Evolutionary conservation across 2,329 filamentous ascomycete genomes (phyloP).

Genomic region (Triangularia verruculosa): DNA sequence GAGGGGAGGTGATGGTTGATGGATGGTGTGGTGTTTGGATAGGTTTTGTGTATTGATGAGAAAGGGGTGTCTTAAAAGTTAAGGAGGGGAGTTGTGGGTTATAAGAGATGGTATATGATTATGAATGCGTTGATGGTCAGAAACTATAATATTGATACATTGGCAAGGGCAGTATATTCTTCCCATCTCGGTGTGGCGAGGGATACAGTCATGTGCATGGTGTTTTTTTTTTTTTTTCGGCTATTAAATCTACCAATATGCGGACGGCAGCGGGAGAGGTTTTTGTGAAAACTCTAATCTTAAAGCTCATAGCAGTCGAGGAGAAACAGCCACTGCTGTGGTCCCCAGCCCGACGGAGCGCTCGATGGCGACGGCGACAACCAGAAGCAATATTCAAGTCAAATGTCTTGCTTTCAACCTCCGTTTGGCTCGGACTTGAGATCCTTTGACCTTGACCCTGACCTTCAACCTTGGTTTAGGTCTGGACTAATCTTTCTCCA

Average conservation of each 20-base stretch:
- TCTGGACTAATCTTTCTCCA: background rate
- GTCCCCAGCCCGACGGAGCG: background rate
- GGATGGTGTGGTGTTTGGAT: background rate
- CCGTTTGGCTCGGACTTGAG: background rate
- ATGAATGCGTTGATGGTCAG: too few species aligned
- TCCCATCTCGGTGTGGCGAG: too few species aligned
- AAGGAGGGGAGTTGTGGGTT: too few species aligned
- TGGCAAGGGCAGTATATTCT: too few species aligned
- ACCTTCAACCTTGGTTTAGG: background rate
- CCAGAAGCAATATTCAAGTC: background rate
- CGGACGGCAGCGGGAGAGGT: background rate
- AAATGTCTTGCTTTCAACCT: background rate
- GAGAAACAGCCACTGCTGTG: background rate
- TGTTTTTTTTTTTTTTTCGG: too few species aligned
- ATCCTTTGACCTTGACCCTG: background rate
- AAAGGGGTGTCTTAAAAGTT: too few species aligned
- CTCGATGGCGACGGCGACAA: background rate
- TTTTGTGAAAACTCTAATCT: background rate
- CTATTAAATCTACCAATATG: background rate
- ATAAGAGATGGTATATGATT: too few species aligned
- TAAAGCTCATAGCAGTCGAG: background rate
- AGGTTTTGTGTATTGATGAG: too few species aligned
- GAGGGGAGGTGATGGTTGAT: background rate
- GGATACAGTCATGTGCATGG: too few species aligned
- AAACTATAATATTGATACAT: too few species aligned